Conservation (phyloP, 495 filamentous ascomycete genomes). For the Aspergillus homomorphus region DNA sequence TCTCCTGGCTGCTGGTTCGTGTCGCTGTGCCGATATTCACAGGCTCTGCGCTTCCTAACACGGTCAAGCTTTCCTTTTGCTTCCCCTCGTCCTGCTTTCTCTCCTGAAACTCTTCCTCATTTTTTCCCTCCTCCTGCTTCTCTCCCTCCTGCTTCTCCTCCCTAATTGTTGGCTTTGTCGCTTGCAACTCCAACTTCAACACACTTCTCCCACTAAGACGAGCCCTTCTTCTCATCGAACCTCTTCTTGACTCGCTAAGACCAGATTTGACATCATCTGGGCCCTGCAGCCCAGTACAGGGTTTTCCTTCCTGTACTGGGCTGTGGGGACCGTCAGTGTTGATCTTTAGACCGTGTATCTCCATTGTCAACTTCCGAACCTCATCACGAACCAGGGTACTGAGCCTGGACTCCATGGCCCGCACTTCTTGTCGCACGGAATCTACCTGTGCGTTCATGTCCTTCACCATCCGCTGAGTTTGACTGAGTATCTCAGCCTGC, state of each 20-base stretch:
- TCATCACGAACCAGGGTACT: slow-evolving; percentile 14
- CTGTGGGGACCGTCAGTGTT: not conserved
- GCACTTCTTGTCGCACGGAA: slow-evolving; percentile 11
- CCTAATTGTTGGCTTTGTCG: not conserved
- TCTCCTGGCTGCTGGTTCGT: too few species aligned
- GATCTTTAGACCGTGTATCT: slow-evolving; percentile 11
- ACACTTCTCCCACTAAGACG: not conserved
- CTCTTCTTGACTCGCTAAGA: not conserved
- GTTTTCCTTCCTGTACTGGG: not conserved
- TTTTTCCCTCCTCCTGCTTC: not conserved
- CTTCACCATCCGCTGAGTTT: slow-evolving; percentile 9
- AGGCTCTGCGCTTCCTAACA: too few species aligned
- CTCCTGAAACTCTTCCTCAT: not conserved
- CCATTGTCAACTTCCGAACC: slow-evolving; percentile 12
- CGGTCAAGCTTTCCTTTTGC: too few species aligned
- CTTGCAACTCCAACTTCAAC: not conserved
- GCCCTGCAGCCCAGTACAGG: not conserved
- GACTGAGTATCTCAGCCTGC: slow-evolving; percentile 13
- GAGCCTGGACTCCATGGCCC: slow-evolving; percentile 14
- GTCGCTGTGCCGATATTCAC: too few species aligned
- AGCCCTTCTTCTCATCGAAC: not conserved
- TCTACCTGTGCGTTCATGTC: slow-evolving; percentile 14
- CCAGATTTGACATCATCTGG: not conserved
- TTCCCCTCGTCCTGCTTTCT: too few species aligned
- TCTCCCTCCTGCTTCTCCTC: not conserved